phyloP scores from a whole-genome alignment of 257 asterid genomes.

The Solanum pinnatisectum region DNA sequence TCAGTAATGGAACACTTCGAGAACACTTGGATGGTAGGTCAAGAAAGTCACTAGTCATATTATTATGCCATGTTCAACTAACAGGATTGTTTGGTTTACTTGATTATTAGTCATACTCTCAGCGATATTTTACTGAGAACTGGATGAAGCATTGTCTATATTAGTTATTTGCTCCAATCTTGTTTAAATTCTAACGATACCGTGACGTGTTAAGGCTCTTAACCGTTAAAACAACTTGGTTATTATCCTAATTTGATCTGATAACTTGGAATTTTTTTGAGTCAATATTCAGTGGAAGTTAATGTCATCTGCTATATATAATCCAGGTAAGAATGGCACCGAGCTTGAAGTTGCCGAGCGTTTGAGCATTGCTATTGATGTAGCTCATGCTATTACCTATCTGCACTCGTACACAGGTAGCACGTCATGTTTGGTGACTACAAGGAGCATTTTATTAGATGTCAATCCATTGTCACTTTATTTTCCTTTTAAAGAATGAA shows the following conservation, averaged over 20 bases:
- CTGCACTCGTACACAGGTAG: conserved; percentile 65
- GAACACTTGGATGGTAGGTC: conserved; percentile 61
- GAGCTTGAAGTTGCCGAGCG: conserved; percentile 47
- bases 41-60: neutral
- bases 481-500: neutral
- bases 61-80: neutral
- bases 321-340: conserved; percentile 37
- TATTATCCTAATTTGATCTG: neutral
- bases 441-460: neutral
- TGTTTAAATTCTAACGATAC: neutral
- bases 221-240: neutral
- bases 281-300: neutral
- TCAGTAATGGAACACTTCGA: conserved; percentile 55
- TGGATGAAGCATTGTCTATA: neutral
- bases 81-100: neutral
- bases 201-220: neutral
- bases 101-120: neutral
- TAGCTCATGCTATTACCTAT: conserved; percentile 73
- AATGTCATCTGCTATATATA: neutral
- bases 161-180: neutral
- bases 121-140: neutral
- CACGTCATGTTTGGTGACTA: neutral
- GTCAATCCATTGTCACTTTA: neutral
- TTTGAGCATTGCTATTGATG: conserved; percentile 56
- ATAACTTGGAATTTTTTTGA: neutral